Evolutionary conservation across 805 yeast species (phyloP), one percentile per base, ranked within the genome.

Genomic region (Ascoidea rubescens): DNA sequence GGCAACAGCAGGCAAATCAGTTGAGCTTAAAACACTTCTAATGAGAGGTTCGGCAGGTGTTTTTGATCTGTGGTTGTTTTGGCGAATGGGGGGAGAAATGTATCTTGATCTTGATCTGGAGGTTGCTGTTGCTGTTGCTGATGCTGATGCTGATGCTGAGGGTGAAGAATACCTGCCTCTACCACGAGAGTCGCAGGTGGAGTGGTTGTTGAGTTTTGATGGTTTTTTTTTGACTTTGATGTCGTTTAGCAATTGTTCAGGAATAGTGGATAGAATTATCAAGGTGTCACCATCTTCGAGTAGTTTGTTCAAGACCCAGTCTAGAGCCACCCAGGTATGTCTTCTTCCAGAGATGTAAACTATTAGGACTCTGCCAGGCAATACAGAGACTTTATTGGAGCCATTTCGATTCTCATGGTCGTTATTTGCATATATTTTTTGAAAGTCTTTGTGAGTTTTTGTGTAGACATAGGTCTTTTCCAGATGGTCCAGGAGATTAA

Each of bases 241-340:
- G 8, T 52, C 51, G n/a, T 52, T 52, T 12, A 57, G 57, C 48
- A 63, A 66, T 53, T 62, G 61, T 37, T 58, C 57, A 4, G 70
- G 70, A 28, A 82, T 71, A 2, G 82, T 69, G 1, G 89, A 73
- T 5, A 79, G 74, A 5, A 86, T 73, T 4, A 85, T 77, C 10
- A 86, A 64, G 12, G 79, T 73, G 63, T 86, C 95, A 6, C 88
- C 87, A 58, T 80, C 69, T 57, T 76, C 79, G 3, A 82, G 64
- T 10, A 82, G 66, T 46, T 71, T 67, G 48, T 70, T 71, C 51
- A 84, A 65, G 5, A 78, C 68, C 82, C 86, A 86, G 63, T 86
- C 95, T 31, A 86, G 64, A 1, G 88, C 80, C 8, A 84, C 87
- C 95, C 95, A 86, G 0, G 93, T 82, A 67, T 85, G 91, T 52